A percentile compares a stretch with the other conserved stretches of the same genome.
These are phyloP conservation scores for Ascoidea tarda DNA, from an alignment of 805 yeast species.

Conservation along the genomic window DNA sequence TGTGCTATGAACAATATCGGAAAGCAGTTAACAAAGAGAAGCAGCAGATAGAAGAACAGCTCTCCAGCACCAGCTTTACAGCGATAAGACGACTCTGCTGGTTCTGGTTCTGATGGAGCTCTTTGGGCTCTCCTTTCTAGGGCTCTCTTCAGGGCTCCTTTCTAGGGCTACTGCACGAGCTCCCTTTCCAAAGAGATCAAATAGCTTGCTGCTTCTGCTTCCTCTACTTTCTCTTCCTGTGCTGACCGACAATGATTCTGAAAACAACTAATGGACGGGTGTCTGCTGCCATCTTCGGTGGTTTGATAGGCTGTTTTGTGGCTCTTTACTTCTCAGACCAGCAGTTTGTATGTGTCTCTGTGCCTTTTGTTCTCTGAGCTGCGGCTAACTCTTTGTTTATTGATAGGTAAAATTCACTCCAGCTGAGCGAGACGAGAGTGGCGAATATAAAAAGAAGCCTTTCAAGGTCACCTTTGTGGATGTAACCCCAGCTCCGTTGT, in stretches of 20 bases:
- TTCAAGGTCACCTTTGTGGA: conserved; percentile 22
- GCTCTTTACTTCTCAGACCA: too few relatives aligned
- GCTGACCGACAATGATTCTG: too few relatives aligned
- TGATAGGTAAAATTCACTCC: conserved; percentile 22
- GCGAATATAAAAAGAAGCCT: conserved; percentile 22
- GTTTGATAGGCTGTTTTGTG: too few relatives aligned
- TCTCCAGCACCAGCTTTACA: neutral
- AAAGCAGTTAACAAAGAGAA: neutral
- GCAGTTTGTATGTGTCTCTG: too few relatives aligned
- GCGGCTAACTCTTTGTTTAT: too few relatives aligned
- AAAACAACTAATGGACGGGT: too few relatives aligned
- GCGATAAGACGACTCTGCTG: neutral
- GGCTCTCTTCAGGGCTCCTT: conserved; percentile 1
- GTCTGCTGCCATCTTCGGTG: too few relatives aligned
- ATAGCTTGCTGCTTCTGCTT: too few relatives aligned
- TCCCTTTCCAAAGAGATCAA: too few relatives aligned
- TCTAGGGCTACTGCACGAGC: neutral
- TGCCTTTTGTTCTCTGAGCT: too few relatives aligned
- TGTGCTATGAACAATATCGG: neutral
- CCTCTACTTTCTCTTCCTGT: too few relatives aligned
- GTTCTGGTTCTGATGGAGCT: neutral
- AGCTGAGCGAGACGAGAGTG: conserved; percentile 23
- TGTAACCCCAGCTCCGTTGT: conserved; percentile 24
- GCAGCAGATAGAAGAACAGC: neutral
- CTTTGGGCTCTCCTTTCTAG: neutral